Evolutionary conservation across 768 basidiomycete genomes (phyloP), one percentile per base, ranked within the genome.

Genomic region (Kwoniella bestiolae): DNA sequence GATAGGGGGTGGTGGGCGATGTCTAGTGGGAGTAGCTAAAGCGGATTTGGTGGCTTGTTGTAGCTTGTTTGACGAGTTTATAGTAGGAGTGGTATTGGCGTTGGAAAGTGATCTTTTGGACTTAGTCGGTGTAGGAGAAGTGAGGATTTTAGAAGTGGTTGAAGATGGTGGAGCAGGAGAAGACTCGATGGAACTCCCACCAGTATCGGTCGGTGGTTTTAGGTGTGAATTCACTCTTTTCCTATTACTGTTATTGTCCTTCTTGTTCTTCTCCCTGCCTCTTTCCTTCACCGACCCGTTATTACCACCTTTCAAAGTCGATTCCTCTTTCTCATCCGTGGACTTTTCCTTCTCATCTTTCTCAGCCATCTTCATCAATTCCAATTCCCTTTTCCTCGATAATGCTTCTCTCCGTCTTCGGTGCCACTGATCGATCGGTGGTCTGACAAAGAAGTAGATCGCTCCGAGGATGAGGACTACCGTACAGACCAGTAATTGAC

Each of bases 401-500:
- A 67, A 18, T 12, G 11, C 26, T 45, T 77, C 75, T 49, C 62
- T 59, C 16, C 73, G 28, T n/a, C 56, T 23, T 18, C 60, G 50
- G 21, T 44, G 49, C 60, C 60, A 75, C 7, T 28, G 18, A 9
- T 59, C 59, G 23, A 75, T 63, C 18, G 76, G 76, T 32, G 69
- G 62, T 4, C 66, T 65, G 18, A 77, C 31, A 32, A 77, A 56
- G 50, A 77, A 74, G 59, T 72, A 77, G 45, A 73, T 56, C 16
- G 67, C 69, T 5, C 73, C 73, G 32, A 77, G 31, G 46, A 68
- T 44, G 49, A 77, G 61, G 25, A 72, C 69, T 31, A 73, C 59
- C 23, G 68, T 70, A 51, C 74, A 75, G 8, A 75, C 69, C 18
- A 77, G 63, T 25, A 77, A 66, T 56, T 77, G 76, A 31, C 76